phyloP scores from a whole-genome alignment of 2,329 filamentous ascomycete genomes.

The Exophiala lecanii-corni region DNA sequence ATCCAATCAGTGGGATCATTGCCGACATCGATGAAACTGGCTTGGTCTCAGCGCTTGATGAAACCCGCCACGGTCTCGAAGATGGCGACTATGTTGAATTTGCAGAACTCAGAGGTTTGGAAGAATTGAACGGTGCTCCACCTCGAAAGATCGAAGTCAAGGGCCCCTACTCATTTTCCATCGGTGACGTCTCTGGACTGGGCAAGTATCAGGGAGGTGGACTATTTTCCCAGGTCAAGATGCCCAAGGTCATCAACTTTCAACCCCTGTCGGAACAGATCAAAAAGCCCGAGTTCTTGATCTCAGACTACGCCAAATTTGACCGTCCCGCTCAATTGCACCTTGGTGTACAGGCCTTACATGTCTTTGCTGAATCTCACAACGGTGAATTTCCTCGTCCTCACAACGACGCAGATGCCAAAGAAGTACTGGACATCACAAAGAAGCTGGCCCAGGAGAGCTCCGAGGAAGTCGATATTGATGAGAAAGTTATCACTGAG shows the following conservation, averaged over 20 bases:
- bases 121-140: conserved; percentile 73
- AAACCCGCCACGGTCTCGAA: conserved; percentile 89
- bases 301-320: conserved; percentile 97
- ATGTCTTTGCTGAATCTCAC: conserved; percentile 73
- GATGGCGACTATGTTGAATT: conserved; percentile 97
- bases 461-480: conserved; percentile 73
- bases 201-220: conserved; percentile 86
- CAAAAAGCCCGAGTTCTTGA: conserved; percentile 80
- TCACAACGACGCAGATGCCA: conserved; percentile 78
- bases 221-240: conserved; percentile 93
- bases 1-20: conserved; percentile 79
- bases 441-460: conserved; percentile 63
- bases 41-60: conserved; percentile 85
- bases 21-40: conserved; percentile 86
- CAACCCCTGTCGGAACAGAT: conserved; percentile 72
- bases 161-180: conserved; percentile 95
- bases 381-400: conserved; percentile 69
- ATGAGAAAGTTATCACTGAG: conserved; percentile 89
- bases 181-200: conserved; percentile 83
- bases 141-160: conserved; percentile 91
- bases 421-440: conserved; percentile 69
- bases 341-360: conserved; percentile 84
- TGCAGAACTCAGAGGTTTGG: conserved; percentile 88
- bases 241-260: conserved; percentile 91
- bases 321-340: conserved; percentile 91